Base-by-base conservation (phyloP, 306 rosid species). In the Cucumis cinereus region DNA sequence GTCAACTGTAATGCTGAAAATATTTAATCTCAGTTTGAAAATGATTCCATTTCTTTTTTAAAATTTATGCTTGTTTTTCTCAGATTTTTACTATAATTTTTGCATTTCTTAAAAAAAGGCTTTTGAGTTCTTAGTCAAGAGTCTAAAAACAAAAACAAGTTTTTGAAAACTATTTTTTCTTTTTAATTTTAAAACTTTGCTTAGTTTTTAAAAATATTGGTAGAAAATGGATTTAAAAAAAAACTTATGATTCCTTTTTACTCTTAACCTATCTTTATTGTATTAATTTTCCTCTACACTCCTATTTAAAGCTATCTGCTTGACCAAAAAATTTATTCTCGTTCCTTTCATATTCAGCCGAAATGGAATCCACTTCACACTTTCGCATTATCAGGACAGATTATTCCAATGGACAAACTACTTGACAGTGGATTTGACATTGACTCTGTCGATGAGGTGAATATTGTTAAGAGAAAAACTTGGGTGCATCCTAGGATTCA, bases 291-390 rank as follows among this genome's bases (percentile, higher is more conserved):
- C n/a, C 59, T 23, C 17, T 59, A 58, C 43, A 17, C 28, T 75
- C 56, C 24, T n/a, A 54, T 60, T 36, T 49, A 22, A 28, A 67
- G 41, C 62, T 71, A 49, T 71, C 75, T 70, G 57, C 58, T 70
- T 70, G 41, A 47, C 75, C n/a, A 50, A 16, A 43, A 47, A 76
- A 73, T 8, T 19, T 66, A 47, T 58, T 82, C 49, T 62, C 68
- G 4, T 55, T 16, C 77, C 66, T 59, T 77, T 45, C 30, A 73
- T 77, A 61, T 78, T 52, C 83, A 94, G 98, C 89, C 1, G 81
- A 94, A 90, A 83, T 94, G 98, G 98, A 85, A 70, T 73, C 93
- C 89, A 0, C 77, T 91, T 56, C 98, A 91, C 80, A 87, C 96
- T 53, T 85, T 89, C 78, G 88, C 92, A 0, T 82, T 94, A 67